Conservation (phyloP, 495 filamentous ascomycete genomes). For the Tetracladium marchalianum region DNA sequence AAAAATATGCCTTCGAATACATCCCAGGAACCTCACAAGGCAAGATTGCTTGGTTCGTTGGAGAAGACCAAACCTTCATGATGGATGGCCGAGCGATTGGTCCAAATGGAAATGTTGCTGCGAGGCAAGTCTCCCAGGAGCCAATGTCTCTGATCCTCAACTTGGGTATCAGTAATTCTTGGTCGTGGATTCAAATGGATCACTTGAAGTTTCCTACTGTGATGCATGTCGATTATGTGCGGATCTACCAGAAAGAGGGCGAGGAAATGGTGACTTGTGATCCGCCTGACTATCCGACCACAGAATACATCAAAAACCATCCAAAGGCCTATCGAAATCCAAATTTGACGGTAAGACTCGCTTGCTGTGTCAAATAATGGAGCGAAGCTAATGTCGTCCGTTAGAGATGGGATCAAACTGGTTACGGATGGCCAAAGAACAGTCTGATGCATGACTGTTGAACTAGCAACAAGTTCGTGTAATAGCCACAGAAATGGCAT, state of each 20-base stretch:
- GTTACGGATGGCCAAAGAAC: conserved; percentile 39
- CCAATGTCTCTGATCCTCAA: conserved; percentile 67
- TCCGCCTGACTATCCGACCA: conserved; percentile 59
- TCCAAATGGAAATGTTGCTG: conserved; percentile 65
- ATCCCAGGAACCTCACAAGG: conserved; percentile 46
- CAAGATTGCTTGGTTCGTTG: conserved; percentile 61
- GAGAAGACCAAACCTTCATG: conserved; percentile 53
- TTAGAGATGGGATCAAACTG: conserved; percentile 34
- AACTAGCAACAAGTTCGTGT: too few species aligned
- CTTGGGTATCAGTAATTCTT: conserved; percentile 59
- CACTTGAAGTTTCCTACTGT: conserved; percentile 53
- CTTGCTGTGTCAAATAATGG: not conserved
- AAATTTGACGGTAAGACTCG: conserved; percentile 44
- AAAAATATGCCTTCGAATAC: conserved; percentile 70
- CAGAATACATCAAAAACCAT: conserved; percentile 57
- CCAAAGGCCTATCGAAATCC: conserved; percentile 52
- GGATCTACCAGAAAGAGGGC: conserved; percentile 61
- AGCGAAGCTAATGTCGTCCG: conserved; percentile 3
- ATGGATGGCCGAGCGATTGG: conserved; percentile 58
- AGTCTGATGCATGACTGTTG: conserved; percentile 20
- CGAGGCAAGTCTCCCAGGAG: conserved; percentile 55
- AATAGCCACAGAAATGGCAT: too few species aligned
- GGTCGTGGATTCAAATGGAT: conserved; percentile 45
- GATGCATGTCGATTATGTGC: conserved; percentile 65
- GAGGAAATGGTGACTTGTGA: conserved; percentile 54